These are phyloP conservation scores for Raddia guianensis DNA, from an alignment of 176 grass and related monocot species.

Conservation along the genomic window DNA sequence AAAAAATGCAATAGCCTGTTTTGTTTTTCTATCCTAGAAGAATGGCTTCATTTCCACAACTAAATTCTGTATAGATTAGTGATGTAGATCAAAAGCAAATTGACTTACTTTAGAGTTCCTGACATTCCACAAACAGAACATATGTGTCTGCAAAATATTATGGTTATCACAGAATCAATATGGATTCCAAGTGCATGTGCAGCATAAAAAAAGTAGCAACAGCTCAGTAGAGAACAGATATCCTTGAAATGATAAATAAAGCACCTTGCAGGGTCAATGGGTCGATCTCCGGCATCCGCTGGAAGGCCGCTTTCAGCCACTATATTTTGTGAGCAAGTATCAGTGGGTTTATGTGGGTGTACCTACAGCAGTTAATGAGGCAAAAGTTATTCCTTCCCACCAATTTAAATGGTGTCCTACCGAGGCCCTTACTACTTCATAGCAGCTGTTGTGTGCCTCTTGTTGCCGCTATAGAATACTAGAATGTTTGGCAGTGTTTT, in stretches of 20 bases:
- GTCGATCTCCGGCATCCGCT: conserved; percentile 30
- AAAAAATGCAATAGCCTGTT: not conserved
- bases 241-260: not conserved
- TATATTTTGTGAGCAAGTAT: conserved; percentile 27
- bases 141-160: conserved; percentile 48
- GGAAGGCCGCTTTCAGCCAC: conserved; percentile 5
- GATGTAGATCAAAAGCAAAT: conserved; percentile 20
- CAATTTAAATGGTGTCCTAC: conserved; percentile 10
- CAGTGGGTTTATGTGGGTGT: not conserved
- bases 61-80: conserved; percentile 3
- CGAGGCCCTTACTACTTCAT: not conserved
- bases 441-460: conserved; percentile 1
- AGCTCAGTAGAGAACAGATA: not conserved
- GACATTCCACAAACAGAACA: conserved; percentile 58
- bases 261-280: conserved; percentile 39
- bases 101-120: conserved; percentile 65
- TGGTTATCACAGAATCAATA: conserved; percentile 28
- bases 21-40: conserved; percentile 11
- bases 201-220: conserved; percentile 16
- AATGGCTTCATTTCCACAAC: not conserved
- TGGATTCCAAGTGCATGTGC: conserved; percentile 19
- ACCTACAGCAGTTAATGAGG: not conserved
- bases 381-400: not conserved
- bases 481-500: not conserved
- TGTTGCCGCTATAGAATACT: not conserved